Evolutionary conservation across 1,139 yeast genomes (phyloP), one percentile per base, ranked within the genome.

Genomic region (Geotrichum aggregatum): DNA sequence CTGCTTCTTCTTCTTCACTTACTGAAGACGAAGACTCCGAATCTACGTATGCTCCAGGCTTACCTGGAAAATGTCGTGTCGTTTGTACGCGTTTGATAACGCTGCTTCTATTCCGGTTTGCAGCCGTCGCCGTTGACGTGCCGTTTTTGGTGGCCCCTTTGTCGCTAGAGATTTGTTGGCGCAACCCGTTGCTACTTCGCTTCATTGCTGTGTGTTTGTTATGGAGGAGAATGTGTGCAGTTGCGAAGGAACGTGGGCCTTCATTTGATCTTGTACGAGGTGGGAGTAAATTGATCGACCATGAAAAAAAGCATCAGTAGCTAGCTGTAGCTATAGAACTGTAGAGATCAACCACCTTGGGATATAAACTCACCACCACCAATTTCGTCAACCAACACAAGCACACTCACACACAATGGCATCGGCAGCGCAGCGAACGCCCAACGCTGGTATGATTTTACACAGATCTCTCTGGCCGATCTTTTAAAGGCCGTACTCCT

Each of bases 21-120:
- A 28, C 53, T 41, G 43, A 47, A 47, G 41, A 50, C 34, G 33
- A 54, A 43, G 33, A 54, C 47, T n/a, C 50, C 26, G n/a, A n/a
- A n/a, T 14, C 51, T 41, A 16, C 31, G 45, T 10, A 21, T 46
- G 10, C 50, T 43, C 33, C 55, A 1, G 58, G 59, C 51, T 55
- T 55, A 4, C 66, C 65, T 1, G 65, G 61, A 51, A 63, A 63
- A 48, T 63, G 58, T 30, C 66, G 52, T 13, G 47, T 55, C 8
- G 41, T 26, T 16, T 44, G 47, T 13, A 21, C 41, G 5, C 28
- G 31, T 14, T 44, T 34, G 33, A 14, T 43, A 2, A 5, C 13
- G 4, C 16, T 43, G 30, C 39, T 11, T 26, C 42, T 36, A 36
- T 3, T 21, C 11, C 28, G 47, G 10, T 38, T 26, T 3, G 8